These are phyloP conservation scores for Colletotrichum noveboracense DNA, from an alignment of 2,329 filamentous ascomycete species.

Conservation along the genomic window DNA sequence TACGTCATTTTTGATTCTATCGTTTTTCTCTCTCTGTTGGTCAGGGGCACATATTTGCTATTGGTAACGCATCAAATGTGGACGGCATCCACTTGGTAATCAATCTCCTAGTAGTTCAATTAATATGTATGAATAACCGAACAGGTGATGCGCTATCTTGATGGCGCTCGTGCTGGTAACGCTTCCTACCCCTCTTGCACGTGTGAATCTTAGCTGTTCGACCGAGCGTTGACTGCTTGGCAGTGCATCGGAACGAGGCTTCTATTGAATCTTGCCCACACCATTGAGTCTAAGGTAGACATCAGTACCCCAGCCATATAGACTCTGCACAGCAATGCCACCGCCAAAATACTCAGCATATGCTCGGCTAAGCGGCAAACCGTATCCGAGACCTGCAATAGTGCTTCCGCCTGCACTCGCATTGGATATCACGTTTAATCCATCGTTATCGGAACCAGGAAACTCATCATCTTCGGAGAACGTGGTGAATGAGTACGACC, in stretches of 20 bases:
- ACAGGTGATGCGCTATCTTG: not conserved
- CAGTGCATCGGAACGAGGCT: not conserved
- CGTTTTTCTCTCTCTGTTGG: not conserved
- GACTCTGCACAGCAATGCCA: conserved; percentile 90
- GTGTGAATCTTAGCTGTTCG: not conserved
- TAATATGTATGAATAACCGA: not conserved
- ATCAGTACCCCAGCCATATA: conserved; percentile 89
- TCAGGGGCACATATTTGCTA: not conserved
- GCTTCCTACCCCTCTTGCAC: not conserved
- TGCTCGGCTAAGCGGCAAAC: conserved; percentile 85
- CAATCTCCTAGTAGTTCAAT: conserved; percentile 9
- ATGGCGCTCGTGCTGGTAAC: not conserved
- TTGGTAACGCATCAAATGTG: not conserved
- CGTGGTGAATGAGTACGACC: conserved; percentile 97
- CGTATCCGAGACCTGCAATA: conserved; percentile 93
- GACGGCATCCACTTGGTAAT: conserved; percentile 13
- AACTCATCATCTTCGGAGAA: conserved; percentile 70
- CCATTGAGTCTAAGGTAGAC: conserved; percentile 71
- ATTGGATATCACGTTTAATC: conserved; percentile 76
- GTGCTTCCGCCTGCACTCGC: conserved; percentile 77
- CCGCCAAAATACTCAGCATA: conserved; percentile 99
- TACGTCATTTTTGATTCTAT: not conserved
- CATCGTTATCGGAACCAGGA: conserved; percentile 58
- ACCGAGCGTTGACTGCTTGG: not conserved
- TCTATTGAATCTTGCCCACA: conserved; percentile 58